Conservation (phyloP, 176 grass and related monocot species). For the Bromus sterilis region DNA sequence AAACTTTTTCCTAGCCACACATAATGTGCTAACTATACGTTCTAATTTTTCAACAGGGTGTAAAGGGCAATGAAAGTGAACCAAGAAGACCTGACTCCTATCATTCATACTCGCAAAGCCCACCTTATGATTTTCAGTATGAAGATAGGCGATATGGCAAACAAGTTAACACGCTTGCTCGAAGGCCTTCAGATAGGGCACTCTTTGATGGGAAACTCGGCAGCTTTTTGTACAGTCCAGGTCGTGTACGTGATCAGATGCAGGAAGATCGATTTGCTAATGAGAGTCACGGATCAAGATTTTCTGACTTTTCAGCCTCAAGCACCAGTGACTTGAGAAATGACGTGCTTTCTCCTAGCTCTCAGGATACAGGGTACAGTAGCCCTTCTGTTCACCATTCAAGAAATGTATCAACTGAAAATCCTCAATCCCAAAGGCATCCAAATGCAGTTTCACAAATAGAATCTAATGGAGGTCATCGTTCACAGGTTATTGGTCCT, state of each 20-base stretch:
- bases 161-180: conserved; percentile 49
- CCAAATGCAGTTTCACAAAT: conserved; percentile 21
- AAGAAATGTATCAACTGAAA: conserved; percentile 50
- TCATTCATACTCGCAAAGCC: conserved; percentile 98
- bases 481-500: conserved; percentile 44
- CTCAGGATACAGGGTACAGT: conserved; percentile 52
- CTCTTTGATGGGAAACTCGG: conserved; percentile 65
- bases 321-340: conserved; percentile 62
- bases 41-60: conserved; percentile 36
- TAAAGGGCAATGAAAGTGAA: conserved; percentile 55
- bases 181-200: conserved; percentile 66
- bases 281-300: conserved; percentile 78
- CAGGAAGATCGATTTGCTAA: conserved; percentile 85
- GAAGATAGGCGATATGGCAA: conserved; percentile 96
- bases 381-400: conserved; percentile 53
- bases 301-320: conserved; percentile 90
- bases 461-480: conserved; percentile 25
- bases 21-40: conserved; percentile 16
- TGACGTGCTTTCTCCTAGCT: conserved; percentile 70
- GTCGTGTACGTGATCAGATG: conserved; percentile 40
- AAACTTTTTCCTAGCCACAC: background rate
- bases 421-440: conserved; percentile 33
- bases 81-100: conserved; percentile 73
- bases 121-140: conserved; percentile 95
- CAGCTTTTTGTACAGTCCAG: conserved; percentile 65